Conservation (phyloP, 129 eudicot genomes). For the Helianthus tuberosus region DNA sequence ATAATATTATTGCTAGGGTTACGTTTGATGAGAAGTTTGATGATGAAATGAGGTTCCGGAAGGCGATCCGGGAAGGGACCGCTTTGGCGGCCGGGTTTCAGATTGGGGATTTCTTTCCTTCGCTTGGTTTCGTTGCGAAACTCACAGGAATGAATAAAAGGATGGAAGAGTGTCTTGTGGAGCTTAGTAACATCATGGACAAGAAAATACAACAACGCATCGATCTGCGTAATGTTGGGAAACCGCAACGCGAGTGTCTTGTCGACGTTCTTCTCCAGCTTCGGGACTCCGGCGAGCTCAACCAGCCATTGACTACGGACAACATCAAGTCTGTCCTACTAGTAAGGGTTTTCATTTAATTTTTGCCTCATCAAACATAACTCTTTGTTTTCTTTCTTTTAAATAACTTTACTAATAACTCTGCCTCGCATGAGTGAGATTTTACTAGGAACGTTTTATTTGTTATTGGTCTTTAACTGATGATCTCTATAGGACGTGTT, state of each 20-base stretch:
- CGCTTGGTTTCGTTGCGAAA: conserved; percentile 30
- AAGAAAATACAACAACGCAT: conserved; percentile 21
- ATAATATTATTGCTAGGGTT: conserved; percentile 22
- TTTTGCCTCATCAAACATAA: not conserved
- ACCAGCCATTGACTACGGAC: conserved; percentile 16
- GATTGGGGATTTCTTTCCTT: conserved; percentile 34
- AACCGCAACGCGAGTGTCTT: conserved; percentile 19
- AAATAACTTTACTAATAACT: not conserved
- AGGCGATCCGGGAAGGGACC: conserved; percentile 17
- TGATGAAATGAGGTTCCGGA: conserved; percentile 24
- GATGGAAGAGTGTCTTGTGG: conserved; percentile 25
- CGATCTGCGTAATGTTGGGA: conserved; percentile 7
- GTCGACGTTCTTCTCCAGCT: conserved; percentile 25
- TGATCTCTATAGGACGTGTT: not conserved
- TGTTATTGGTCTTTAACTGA: not conserved
- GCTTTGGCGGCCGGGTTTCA: conserved; percentile 29
- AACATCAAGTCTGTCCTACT: conserved; percentile 24
- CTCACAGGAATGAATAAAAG: conserved; percentile 20
- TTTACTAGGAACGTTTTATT: not conserved
- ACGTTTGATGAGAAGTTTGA: conserved; percentile 26
- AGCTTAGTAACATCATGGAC: conserved; percentile 28
- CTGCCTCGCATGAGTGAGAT: not conserved
- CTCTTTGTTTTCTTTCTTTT: too few relatives aligned
- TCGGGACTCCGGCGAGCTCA: not conserved
- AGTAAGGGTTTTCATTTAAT: not conserved